Percentiles rank a stretch among this genome's conserved stretches.
These are phyloP conservation scores for Akanthomyces uredinophilus DNA, from an alignment of 2,329 filamentous ascomycete genomes.

Conservation along the genomic window DNA sequence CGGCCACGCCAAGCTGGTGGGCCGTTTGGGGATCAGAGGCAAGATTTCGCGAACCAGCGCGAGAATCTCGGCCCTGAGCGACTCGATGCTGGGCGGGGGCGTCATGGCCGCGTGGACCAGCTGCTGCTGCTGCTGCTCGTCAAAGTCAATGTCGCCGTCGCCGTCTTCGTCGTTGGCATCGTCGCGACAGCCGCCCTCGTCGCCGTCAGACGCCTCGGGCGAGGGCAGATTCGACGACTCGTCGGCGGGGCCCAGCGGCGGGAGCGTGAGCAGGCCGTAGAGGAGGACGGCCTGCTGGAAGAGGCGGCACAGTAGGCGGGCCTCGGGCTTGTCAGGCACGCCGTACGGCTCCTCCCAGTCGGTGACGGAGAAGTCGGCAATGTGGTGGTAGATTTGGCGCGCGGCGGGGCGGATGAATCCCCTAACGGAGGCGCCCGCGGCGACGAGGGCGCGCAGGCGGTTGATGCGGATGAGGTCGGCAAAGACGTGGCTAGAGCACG, in stretches of 20 bases:
- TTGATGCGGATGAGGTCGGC: constrained; percentile 1
- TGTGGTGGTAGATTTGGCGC: constrained; percentile 7
- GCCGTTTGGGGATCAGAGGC: not conserved
- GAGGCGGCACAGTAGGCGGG: not conserved
- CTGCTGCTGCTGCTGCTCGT: not conserved
- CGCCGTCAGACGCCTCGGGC: not conserved
- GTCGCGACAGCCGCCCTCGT: not conserved
- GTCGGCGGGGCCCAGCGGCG: not conserved
- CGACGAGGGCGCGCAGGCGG: constrained; percentile 6
- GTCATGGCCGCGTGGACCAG: not conserved
- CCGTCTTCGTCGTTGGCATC: not conserved
- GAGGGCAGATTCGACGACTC: not conserved
- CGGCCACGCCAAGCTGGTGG: constrained; percentile 1
- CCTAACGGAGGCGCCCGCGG: not conserved
- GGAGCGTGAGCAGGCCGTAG: constrained; percentile 8
- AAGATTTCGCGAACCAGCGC: not conserved
- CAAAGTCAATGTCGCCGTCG: not conserved
- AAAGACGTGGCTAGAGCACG: constrained; percentile 6
- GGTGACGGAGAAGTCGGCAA: not conserved
- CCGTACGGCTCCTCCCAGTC: constrained; percentile 8
- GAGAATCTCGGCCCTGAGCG: not conserved
- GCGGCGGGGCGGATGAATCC: not conserved
- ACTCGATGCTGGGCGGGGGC: not conserved
- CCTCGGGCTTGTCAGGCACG: constrained; percentile 8
- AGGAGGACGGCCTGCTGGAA: constrained; percentile 3